These are phyloP conservation scores for Kalmanozyma brasiliensis DNA, from an alignment of 1,284 basidiomycete species.

Conservation along the genomic window DNA sequence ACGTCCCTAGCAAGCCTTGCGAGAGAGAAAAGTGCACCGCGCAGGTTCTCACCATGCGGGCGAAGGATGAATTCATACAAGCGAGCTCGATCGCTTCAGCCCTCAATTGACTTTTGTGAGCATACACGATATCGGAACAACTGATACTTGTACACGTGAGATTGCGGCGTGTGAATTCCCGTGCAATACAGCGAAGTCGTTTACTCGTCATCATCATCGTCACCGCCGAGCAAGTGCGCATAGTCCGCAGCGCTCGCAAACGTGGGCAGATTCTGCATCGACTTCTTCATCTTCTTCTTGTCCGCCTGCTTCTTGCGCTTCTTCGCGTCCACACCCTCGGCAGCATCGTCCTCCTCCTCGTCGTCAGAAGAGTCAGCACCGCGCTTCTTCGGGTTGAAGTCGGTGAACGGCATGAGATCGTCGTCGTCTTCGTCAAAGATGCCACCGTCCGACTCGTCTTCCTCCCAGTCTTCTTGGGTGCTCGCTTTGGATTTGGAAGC, in stretches of 20 bases:
- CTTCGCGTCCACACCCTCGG: conserved; percentile 28
- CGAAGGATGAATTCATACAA: too few relatives aligned
- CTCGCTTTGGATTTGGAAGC: neutral
- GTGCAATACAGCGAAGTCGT: neutral
- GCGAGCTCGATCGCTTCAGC: too few relatives aligned
- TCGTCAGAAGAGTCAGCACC: conserved; percentile 8
- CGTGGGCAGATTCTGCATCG: conserved; percentile 77
- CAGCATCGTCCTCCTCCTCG: conserved; percentile 30
- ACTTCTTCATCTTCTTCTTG: conserved; percentile 77
- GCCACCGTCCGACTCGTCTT: conserved; percentile 46
- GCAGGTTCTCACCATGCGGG: too few relatives aligned
- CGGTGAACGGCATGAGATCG: conserved; percentile 62
- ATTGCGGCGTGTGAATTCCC: too few relatives aligned
- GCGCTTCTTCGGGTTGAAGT: conserved; percentile 44
- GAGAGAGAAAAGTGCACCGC: too few relatives aligned
- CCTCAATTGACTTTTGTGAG: too few relatives aligned
- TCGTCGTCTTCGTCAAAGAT: conserved; percentile 66
- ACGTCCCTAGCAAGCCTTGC: too few relatives aligned
- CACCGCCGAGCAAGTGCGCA: conserved; percentile 80
- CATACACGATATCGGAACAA: too few relatives aligned
- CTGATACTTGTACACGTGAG: neutral
- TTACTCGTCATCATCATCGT: conserved; percentile 72
- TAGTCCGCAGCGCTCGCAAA: conserved; percentile 97
- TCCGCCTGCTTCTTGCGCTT: conserved; percentile 58
- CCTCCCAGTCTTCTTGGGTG: conserved; percentile 19